Percentiles rank a stretch among this genome's conserved stretches.
phyloP scores from a whole-genome alignment of 495 filamentous ascomycete species.

The Rostrohypoxylon terebratum region DNA sequence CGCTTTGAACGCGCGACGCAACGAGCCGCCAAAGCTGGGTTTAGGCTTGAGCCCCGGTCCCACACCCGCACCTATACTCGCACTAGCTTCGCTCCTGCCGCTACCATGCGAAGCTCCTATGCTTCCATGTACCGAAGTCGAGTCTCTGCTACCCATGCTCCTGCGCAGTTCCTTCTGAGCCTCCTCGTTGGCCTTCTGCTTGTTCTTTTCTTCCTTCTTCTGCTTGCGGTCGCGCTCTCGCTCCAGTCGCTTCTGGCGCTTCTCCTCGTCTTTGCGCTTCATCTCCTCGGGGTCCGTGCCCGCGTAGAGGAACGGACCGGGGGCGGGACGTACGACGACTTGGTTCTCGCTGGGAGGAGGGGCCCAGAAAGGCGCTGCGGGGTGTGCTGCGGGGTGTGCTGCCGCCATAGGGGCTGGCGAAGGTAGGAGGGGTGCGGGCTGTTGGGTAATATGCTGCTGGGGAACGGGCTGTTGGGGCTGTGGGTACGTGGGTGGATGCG shows the following conservation, averaged over 20 bases:
- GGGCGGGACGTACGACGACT: conserved; percentile 16
- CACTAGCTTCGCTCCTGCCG: background rate
- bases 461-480: background rate
- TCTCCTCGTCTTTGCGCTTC: conserved; percentile 29
- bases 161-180: background rate
- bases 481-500: no score
- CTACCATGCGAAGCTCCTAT: background rate
- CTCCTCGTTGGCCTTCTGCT: conserved; percentile 14
- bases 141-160: background rate
- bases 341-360: background rate
- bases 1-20: conserved; percentile 37
- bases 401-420: background rate
- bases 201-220: conserved; percentile 31
- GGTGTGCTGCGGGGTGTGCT: background rate
- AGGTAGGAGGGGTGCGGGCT: background rate
- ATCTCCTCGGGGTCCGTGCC: conserved; percentile 23
- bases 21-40: conserved; percentile 25
- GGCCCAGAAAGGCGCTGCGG: background rate
- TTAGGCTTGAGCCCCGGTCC: background rate
- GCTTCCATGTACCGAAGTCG: background rate
- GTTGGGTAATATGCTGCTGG: background rate
- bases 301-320: conserved; percentile 38
- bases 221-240: conserved; percentile 31
- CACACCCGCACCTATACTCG: background rate
- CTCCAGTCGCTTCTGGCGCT: conserved; percentile 26